Percentiles rank a stretch among this genome's conserved stretches.
Conservation (phyloP, 2,329 filamentous ascomycete genomes). For the Stagonosporopsis vannaccii region DNA sequence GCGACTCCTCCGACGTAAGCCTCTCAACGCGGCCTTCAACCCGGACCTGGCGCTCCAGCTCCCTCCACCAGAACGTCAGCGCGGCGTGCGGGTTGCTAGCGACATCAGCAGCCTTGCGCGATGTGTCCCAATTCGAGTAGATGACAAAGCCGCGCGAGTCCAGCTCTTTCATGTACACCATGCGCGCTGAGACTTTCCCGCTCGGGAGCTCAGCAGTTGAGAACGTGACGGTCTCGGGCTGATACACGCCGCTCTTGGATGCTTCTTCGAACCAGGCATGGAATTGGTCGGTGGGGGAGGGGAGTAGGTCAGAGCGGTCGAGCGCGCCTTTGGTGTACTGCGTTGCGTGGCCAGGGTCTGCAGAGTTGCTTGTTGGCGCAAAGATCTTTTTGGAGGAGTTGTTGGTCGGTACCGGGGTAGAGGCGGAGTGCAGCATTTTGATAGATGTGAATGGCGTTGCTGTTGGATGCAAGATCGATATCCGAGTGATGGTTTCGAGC, state of each 20-base stretch:
- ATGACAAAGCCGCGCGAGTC: constrained; percentile 84
- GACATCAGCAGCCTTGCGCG: constrained; percentile 72
- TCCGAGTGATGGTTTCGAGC: background rate
- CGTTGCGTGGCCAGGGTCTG: constrained; percentile 69
- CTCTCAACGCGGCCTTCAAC: constrained; percentile 81
- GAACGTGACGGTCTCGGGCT: constrained; percentile 88
- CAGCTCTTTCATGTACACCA: constrained; percentile 96
- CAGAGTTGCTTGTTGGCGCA: constrained; percentile 65
- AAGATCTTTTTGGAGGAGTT: constrained; percentile 56
- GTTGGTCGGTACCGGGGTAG: constrained; percentile 13
- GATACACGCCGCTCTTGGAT: constrained; percentile 65
- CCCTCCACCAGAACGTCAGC: constrained; percentile 90
- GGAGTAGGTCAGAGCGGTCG: constrained; percentile 64
- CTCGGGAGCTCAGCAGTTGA: constrained; percentile 84
- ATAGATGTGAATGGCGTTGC: background rate
- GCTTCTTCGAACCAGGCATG: constrained; percentile 86
- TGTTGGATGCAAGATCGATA: background rate
- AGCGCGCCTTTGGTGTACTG: constrained; percentile 78
- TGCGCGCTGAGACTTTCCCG: constrained; percentile 82
- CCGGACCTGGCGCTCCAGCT: constrained; percentile 85
- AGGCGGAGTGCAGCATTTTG: constrained; percentile 37
- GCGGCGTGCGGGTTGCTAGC: constrained; percentile 77
- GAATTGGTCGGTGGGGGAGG: constrained; percentile 82
- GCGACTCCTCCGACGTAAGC: constrained; percentile 73
- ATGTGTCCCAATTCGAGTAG: constrained; percentile 91